Evolutionary conservation across 768 basidiomycete species (phyloP).

Genomic region (Suillus luteus): DNA sequence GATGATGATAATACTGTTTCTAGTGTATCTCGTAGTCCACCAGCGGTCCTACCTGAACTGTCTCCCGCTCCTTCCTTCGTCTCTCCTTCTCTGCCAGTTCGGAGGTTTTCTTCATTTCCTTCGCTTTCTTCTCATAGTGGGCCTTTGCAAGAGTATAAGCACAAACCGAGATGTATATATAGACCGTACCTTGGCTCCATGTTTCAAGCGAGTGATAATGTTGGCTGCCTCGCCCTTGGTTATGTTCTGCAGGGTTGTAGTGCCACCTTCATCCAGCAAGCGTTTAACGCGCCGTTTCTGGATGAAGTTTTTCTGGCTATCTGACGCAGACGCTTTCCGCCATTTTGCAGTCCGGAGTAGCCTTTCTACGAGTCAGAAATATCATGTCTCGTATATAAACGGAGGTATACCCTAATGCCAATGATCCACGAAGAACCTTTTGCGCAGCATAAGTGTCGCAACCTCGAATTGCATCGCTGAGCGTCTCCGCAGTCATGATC

Average conservation of each 20-base stretch:
- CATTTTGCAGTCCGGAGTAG: conserved; percentile 66
- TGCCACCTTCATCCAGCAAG: conserved; percentile 22
- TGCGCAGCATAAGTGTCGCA: conserved; percentile 66
- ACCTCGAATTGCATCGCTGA: conserved; percentile 63
- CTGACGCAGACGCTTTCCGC: conserved; percentile 63
- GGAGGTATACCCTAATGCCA: conserved; percentile 50
- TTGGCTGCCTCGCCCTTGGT: conserved; percentile 82
- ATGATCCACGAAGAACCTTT: conserved; percentile 54
- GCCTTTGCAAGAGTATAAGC: conserved; percentile 37
- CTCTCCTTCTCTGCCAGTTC: conserved; percentile 48
- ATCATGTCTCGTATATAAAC: conserved; percentile 5
- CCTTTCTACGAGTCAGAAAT: conserved; percentile 35
- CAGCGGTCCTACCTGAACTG: conserved; percentile 64
- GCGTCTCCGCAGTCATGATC: conserved; percentile 54
- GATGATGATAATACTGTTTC: background rate
- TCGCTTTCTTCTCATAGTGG: conserved; percentile 56
- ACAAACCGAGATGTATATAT: background rate
- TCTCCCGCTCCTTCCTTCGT: conserved; percentile 50
- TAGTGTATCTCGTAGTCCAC: conserved; percentile 14
- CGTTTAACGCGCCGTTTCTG: conserved; percentile 49
- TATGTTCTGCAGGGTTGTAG: conserved; percentile 41
- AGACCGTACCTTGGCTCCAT: conserved; percentile 65
- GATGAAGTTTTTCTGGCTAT: conserved; percentile 59
- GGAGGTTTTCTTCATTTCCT: conserved; percentile 39
- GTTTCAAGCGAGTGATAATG: conserved; percentile 74